Evolutionary conservation across 2,329 filamentous ascomycete species (phyloP).

Genomic region (Aspergillus quadricinctus): DNA sequence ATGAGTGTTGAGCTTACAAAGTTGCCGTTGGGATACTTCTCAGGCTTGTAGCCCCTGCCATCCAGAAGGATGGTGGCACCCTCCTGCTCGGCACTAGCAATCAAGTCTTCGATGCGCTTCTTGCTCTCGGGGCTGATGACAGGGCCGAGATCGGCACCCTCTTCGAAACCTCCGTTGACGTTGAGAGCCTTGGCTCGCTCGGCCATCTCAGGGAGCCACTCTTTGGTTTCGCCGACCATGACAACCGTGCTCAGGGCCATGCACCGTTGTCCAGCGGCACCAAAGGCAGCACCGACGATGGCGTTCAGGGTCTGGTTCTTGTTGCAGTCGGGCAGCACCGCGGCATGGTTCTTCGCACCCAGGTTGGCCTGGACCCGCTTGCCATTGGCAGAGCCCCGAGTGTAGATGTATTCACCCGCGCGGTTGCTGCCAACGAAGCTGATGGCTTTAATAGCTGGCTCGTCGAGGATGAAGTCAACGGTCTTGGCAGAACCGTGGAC

Average conservation of each 20-base stretch:
- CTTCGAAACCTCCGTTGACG: conserved; percentile 60
- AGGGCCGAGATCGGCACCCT: conserved; percentile 60
- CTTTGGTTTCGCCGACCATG: conserved; percentile 61
- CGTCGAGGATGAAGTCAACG: conserved; percentile 66
- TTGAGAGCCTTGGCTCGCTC: conserved; percentile 57
- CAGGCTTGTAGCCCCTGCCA: conserved; percentile 56
- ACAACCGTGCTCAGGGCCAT: conserved; percentile 66
- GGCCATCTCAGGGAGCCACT: conserved; percentile 61
- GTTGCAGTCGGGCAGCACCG: conserved; percentile 63
- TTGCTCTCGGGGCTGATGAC: conserved; percentile 61
- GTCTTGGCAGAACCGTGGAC: conserved; percentile 61
- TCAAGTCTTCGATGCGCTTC: conserved; percentile 60
- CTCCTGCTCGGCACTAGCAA: conserved; percentile 58
- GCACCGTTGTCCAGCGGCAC: conserved; percentile 64
- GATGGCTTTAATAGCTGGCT: conserved; percentile 64
- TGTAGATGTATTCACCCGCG: conserved; percentile 66
- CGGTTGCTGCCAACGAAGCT: conserved; percentile 66
- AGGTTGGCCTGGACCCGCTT: conserved; percentile 68
- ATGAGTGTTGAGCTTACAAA: conserved; percentile 46
- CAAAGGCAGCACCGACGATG: conserved; percentile 63
- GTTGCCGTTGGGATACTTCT: conserved; percentile 63
- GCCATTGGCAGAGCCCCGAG: conserved; percentile 63
- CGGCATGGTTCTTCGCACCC: conserved; percentile 67
- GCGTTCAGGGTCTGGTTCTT: conserved; percentile 65
- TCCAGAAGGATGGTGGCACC: conserved; percentile 62